Evolutionary conservation across 192 early-diverging fungal genomes (phyloP).

Genomic region (Helicostylum pulchrum): DNA sequence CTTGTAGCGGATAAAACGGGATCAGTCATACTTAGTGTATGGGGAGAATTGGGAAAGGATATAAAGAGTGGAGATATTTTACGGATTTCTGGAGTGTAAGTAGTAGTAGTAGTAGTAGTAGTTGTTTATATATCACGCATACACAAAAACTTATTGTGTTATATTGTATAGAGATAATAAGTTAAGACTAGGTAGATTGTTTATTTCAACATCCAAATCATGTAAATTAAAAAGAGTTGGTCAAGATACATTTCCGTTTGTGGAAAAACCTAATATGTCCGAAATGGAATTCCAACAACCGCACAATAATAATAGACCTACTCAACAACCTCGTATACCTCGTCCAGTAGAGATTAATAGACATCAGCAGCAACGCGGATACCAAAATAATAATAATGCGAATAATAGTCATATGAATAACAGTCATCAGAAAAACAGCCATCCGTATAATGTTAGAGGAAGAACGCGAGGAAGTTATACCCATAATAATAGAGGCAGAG

Average conservation of each 20-base stretch:
- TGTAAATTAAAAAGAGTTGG: conserved; percentile 59
- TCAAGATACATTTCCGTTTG: conserved; percentile 43
- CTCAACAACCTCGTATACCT: neutral
- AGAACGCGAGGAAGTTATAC: neutral
- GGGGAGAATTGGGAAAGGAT: conserved; percentile 48
- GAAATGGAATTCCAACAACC: conserved; percentile 8
- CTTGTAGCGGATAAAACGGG: conserved; percentile 59
- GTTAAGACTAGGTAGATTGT: conserved; percentile 52
- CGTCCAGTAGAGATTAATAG: neutral
- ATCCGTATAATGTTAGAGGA: neutral
- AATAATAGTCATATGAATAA: neutral
- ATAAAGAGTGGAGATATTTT: conserved; percentile 62
- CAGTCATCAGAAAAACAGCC: neutral
- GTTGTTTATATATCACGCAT: neutral
- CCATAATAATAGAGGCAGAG: neutral
- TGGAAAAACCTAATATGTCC: conserved; percentile 38
- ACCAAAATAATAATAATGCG: neutral
- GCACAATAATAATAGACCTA: neutral
- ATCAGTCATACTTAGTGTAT: conserved; percentile 56
- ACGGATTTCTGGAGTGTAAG: conserved; percentile 47
- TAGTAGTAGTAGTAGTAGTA: too few relatives aligned
- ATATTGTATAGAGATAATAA: conserved; percentile 44
- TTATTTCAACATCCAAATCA: conserved; percentile 46
- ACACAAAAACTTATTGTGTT: too few relatives aligned
- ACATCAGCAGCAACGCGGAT: too few relatives aligned